These are phyloP conservation scores for Elaeis guineensis DNA, from an alignment of 176 grass and related monocot genomes.

Conservation along the genomic window DNA sequence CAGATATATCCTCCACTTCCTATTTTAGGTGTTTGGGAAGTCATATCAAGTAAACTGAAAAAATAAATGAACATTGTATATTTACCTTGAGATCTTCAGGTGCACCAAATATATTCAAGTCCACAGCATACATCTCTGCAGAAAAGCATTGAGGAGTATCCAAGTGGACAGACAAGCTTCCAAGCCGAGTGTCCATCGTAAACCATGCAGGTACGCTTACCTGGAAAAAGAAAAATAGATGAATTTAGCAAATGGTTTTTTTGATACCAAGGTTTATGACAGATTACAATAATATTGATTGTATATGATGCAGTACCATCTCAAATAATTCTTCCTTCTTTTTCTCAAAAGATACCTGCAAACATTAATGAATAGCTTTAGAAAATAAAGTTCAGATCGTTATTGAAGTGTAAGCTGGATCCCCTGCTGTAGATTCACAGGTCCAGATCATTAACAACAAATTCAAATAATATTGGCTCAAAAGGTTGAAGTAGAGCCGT, in stretches of 20 bases:
- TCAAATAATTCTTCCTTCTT: slow-evolving; percentile 99
- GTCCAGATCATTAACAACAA: no score
- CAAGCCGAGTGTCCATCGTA: slow-evolving; percentile 80
- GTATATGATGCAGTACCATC: slow-evolving; percentile 48
- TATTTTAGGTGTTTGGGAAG: no score
- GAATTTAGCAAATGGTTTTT: slow-evolving; percentile 6
- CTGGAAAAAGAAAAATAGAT: slow-evolving; percentile 32
- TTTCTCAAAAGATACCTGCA: slow-evolving; percentile 93
- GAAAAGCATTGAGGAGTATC: slow-evolving; percentile 96
- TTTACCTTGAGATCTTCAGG: slow-evolving; percentile 89
- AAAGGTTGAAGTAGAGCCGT: no score
- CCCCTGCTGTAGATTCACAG: no score
- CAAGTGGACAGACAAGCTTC: slow-evolving; percentile 69
- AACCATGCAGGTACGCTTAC: slow-evolving; percentile 97
- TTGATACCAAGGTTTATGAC: slow-evolving; percentile 6
- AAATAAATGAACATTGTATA: no score
- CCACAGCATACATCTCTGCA: slow-evolving; percentile 88
- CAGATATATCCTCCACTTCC: no score
- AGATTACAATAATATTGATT: slow-evolving; percentile 7
- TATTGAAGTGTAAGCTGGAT: no score
- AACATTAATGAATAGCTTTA: no score
- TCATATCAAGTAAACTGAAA: no score
- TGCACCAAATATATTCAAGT: slow-evolving; percentile 67
- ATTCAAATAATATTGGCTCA: no score
- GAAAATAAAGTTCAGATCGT: no score